Evolutionary conservation across 805 yeast species (phyloP).

Genomic region (Jamesozyma piceae): DNA sequence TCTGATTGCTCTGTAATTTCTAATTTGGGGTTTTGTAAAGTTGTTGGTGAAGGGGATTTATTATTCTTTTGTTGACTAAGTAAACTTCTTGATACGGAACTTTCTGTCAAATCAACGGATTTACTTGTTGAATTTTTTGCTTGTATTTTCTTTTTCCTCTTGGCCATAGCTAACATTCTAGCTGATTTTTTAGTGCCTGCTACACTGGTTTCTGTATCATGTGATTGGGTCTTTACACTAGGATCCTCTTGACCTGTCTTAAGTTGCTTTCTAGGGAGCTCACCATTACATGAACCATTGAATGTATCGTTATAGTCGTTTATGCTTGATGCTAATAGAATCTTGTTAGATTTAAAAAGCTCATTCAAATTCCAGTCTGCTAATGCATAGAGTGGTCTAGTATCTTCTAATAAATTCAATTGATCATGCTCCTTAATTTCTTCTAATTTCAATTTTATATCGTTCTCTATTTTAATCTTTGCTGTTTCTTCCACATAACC

Average conservation of each 20-base stretch:
- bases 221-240: conserved; percentile 7
- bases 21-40: conserved; percentile 33
- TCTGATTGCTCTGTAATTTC: conserved; percentile 74
- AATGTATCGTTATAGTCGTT: conserved; percentile 13
- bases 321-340: conserved; percentile 22
- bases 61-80: conserved; percentile 24
- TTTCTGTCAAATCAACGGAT: conserved; percentile 62
- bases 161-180: conserved; percentile 89
- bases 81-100: conserved; percentile 46
- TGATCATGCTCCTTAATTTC: conserved; percentile 18
- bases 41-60: conserved; percentile 9
- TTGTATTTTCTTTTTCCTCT: conserved; percentile 70
- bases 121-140: conserved; percentile 44
- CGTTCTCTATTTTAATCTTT: conserved; percentile 28
- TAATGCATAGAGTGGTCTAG: conserved; percentile 15
- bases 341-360: conserved; percentile 22
- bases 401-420: conserved; percentile 18
- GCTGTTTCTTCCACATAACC: conserved; percentile 9
- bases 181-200: conserved; percentile 41
- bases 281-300: conserved; percentile 2
- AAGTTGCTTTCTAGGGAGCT: conserved; percentile 9
- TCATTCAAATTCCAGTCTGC: conserved; percentile 24
- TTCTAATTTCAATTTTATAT: conserved; percentile 25
- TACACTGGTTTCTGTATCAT: background rate
- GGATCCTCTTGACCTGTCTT: conserved; percentile 9